Conservation (phyloP, 352 stramenopile genomes). For the Phytophthora pistaciae region DNA sequence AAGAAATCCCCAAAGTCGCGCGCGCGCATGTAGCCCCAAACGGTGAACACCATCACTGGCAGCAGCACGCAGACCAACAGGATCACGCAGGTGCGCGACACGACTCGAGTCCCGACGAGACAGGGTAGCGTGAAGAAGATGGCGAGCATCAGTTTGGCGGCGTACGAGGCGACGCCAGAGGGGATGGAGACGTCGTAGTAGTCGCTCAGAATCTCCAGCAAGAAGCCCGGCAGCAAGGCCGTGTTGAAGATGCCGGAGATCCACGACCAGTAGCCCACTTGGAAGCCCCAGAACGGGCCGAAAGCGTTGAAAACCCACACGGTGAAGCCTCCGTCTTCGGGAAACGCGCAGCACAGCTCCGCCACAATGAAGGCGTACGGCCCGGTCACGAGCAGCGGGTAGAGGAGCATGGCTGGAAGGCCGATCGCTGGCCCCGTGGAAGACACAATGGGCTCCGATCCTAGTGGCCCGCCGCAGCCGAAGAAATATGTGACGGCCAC, state of each 20-base stretch:
- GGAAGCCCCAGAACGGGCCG: slow-evolving; percentile 83
- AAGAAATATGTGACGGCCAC: slow-evolving; percentile 64
- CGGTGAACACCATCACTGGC: slow-evolving; percentile 87
- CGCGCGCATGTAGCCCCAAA: slow-evolving; percentile 48
- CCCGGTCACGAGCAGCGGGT: slow-evolving; percentile 68
- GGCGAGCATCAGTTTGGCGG: slow-evolving; percentile 41
- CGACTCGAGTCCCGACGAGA: slow-evolving; percentile 43
- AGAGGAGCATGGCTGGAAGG: slow-evolving; percentile 60
- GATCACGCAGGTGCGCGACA: slow-evolving; percentile 38
- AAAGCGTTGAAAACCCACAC: slow-evolving; percentile 78
- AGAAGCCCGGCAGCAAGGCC: slow-evolving; percentile 53
- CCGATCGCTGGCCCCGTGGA: slow-evolving; percentile 64
- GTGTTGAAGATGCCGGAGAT: slow-evolving; percentile 68
- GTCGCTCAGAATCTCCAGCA: slow-evolving; percentile 49
- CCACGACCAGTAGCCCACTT: slow-evolving; percentile 88
- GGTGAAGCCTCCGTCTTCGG: slow-evolving; percentile 77
- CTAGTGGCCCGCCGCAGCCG: slow-evolving; percentile 53
- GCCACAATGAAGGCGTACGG: slow-evolving; percentile 69
- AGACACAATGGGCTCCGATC: slow-evolving; percentile 66
- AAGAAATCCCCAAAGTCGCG: slow-evolving; percentile 89
- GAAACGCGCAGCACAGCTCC: slow-evolving; percentile 77
- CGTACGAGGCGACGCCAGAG: slow-evolving; percentile 35
- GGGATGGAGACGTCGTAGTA: slow-evolving; percentile 40
- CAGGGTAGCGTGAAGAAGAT: slow-evolving; percentile 44
- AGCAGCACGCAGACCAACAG: slow-evolving; percentile 56